Percentiles rank a stretch among this genome's conserved stretches.
phyloP scores from a whole-genome alignment of 116 monocot genomes.

The Thalassia testudinum region DNA sequence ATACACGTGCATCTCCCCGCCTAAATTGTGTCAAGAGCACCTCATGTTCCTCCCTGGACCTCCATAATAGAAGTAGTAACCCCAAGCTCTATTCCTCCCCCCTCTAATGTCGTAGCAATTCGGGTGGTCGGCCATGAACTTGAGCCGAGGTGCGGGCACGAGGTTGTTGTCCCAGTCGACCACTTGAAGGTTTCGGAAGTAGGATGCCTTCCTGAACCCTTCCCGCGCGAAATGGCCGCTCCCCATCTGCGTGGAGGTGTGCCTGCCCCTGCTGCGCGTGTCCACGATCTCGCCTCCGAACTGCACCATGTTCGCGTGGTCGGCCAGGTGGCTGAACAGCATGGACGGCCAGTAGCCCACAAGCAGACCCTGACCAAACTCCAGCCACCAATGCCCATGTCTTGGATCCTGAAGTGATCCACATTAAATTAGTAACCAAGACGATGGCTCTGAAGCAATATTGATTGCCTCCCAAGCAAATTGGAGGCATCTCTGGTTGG shows the following conservation, averaged over 20 bases:
- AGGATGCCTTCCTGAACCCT: conserved; percentile 37
- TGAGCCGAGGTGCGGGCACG: conserved; percentile 28
- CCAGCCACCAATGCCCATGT: conserved; percentile 83
- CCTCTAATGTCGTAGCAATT: conserved; percentile 51
- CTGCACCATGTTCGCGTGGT: conserved; percentile 62
- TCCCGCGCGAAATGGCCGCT: conserved; percentile 50
- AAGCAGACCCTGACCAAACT: conserved; percentile 52
- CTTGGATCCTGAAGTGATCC: conserved; percentile 29
- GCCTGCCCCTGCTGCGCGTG: conserved; percentile 18
- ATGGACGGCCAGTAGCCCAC: conserved; percentile 74
- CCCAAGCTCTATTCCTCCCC: conserved; percentile 38
- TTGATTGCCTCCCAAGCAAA: too few relatives aligned
- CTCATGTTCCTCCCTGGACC: conserved; percentile 53
- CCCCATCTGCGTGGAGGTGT: conserved; percentile 58
- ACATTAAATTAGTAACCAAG: too few relatives aligned
- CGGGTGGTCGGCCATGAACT: conserved; percentile 46
- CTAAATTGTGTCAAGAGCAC: conserved; percentile 20
- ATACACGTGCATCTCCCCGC: too few relatives aligned
- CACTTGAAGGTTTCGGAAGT: conserved; percentile 57
- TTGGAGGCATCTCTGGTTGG: too few relatives aligned
- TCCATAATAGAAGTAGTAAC: conserved; percentile 69
- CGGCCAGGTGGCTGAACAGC: conserved; percentile 45
- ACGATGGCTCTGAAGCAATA: too few relatives aligned
- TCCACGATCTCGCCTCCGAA: conserved; percentile 73
- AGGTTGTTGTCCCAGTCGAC: conserved; percentile 72